A percentile compares a stretch with the other conserved stretches of the same genome.
Conservation (phyloP, 1,139 yeast species). For the Kodamaea alishanica region DNA sequence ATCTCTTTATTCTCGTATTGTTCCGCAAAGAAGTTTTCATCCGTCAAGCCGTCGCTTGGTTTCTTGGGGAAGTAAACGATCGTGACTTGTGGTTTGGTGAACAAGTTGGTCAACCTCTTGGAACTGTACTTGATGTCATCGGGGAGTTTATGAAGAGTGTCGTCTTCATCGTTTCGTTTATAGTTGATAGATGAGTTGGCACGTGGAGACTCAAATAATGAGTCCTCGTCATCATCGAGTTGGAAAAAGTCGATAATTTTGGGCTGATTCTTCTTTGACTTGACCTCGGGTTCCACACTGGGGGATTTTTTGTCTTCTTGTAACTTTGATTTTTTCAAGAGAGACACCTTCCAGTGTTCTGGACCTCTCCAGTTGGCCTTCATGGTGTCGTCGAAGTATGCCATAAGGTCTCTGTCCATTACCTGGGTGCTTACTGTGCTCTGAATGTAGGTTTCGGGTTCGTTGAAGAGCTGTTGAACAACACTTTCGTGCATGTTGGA, state of each 20-base stretch:
- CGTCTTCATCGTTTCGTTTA: slow-evolving; percentile 25
- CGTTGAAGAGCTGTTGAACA: slow-evolving; percentile 23
- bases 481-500: slow-evolving; percentile 23
- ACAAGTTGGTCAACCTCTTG: slow-evolving; percentile 60
- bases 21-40: slow-evolving; percentile 74
- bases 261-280: slow-evolving; percentile 31
- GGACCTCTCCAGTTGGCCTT: slow-evolving; percentile 85
- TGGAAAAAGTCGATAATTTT: slow-evolving; percentile 50
- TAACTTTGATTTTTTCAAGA: slow-evolving; percentile 40
- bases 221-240: slow-evolving; percentile 39
- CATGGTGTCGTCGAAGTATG: slow-evolving; percentile 71
- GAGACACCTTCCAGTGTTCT: slow-evolving; percentile 85
- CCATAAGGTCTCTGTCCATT: slow-evolving; percentile 68
- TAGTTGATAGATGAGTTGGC: slow-evolving; percentile 21
- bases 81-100: slow-evolving; percentile 58
- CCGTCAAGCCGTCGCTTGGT: slow-evolving; percentile 37
- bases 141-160: slow-evolving; percentile 53
- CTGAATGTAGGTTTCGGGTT: slow-evolving; percentile 17
- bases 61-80: slow-evolving; percentile 30
- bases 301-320: slow-evolving; percentile 4
- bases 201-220: slow-evolving; percentile 50
- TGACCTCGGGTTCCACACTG: slow-evolving; percentile 9
- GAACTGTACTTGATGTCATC: slow-evolving; percentile 74
- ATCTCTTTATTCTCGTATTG: slow-evolving; percentile 49
- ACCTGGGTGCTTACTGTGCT: slow-evolving; percentile 26